These are phyloP conservation scores for Pachysandra terminalis DNA, from an alignment of 164 flowering plant genomes.

Conservation along the genomic window DNA sequence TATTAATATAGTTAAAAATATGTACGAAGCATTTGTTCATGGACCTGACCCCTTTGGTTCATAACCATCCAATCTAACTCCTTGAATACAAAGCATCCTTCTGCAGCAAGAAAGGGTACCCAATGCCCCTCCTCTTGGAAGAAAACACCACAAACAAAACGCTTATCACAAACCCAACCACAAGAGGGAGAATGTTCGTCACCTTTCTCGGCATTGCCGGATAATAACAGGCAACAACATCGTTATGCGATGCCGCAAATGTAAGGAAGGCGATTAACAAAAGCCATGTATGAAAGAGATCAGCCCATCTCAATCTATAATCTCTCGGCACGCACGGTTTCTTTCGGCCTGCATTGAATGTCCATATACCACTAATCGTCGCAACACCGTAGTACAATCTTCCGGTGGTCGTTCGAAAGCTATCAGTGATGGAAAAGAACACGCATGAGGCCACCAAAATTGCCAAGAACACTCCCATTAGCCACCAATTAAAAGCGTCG, in stretches of 20 bases:
- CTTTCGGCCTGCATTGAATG: slow-evolving; percentile 43
- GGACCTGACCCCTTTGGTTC: too few species aligned
- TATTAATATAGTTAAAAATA: too few species aligned
- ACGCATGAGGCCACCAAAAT: slow-evolving; percentile 37
- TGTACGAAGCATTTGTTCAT: too few species aligned
- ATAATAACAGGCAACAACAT: slow-evolving; percentile 44
- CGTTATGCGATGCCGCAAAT: slow-evolving; percentile 37
- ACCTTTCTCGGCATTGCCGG: slow-evolving; percentile 39
- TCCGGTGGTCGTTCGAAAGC: slow-evolving; percentile 44
- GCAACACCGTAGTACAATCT: slow-evolving; percentile 59
- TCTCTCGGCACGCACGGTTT: slow-evolving; percentile 35
- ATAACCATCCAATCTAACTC: slow-evolving; percentile 3
- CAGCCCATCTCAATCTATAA: slow-evolving; percentile 46
- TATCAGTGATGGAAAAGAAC: slow-evolving; percentile 54
- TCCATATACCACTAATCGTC: slow-evolving; percentile 47
- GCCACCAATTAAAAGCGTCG: slow-evolving; percentile 30
- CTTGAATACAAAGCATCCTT: slow-evolving; percentile 31
- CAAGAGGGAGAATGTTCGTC: slow-evolving; percentile 45
- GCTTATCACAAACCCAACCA: slow-evolving; percentile 49
- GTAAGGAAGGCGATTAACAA: slow-evolving; percentile 46
- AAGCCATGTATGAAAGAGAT: slow-evolving; percentile 43
- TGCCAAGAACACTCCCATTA: slow-evolving; percentile 38
- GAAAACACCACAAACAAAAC: slow-evolving; percentile 54
- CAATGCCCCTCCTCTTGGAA: slow-evolving; percentile 56
- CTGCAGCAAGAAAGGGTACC: slow-evolving; percentile 58